Evolutionary conservation across 2,329 filamentous ascomycete genomes (phyloP), one percentile per base, ranked within the genome.

Genomic region (Phyllosticta ampelicida): DNA sequence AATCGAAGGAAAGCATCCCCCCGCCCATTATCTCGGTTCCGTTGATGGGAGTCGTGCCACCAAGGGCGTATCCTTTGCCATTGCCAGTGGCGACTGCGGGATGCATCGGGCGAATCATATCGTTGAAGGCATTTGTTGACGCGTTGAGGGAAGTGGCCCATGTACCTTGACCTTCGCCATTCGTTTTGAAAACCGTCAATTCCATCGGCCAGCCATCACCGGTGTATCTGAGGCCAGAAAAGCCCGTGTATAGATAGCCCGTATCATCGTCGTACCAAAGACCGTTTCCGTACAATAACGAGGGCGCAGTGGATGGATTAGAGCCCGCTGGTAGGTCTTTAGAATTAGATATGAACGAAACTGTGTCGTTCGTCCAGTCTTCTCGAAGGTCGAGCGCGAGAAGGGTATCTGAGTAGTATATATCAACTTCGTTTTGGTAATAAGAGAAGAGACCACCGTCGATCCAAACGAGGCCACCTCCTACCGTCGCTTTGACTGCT

Each of bases 1-100:
- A 56, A 26, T 61, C 51, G 51, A 55, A 61, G 4, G 44, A 53
- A 4, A 61, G 48, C 60, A 61, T 53, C n/a, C 60, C 60, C n/a
- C 18, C 26, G 50, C 53, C 49, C 26, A 50, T 56, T 20, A 44
- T 18, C 20, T 18, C 21, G 1, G 36, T 48, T n/a, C 13, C 36
- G 36, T 44, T 44, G 36, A 44, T n/a, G 36, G 36, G 36, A n/a
- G 44, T 48, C 21, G 50, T 54, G 0, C 60, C 60, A 16, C 60
- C 60, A 6, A 61, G 58, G 5, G 54, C 56, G 58, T 60, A 61
- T 13, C 60, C 60, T 16, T 48, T 49, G 29, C 58, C 58, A 36
- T 60, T 50, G 44, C 60, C 52, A 21, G 49, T 28, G 18, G 60
- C 54, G 48, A 61, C 20, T 8, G 56, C 56, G 18, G 53, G 49